Evolutionary conservation across 768 basidiomycete genomes (phyloP), one percentile per base, ranked within the genome.

Genomic region (Polyporus arcularius): DNA sequence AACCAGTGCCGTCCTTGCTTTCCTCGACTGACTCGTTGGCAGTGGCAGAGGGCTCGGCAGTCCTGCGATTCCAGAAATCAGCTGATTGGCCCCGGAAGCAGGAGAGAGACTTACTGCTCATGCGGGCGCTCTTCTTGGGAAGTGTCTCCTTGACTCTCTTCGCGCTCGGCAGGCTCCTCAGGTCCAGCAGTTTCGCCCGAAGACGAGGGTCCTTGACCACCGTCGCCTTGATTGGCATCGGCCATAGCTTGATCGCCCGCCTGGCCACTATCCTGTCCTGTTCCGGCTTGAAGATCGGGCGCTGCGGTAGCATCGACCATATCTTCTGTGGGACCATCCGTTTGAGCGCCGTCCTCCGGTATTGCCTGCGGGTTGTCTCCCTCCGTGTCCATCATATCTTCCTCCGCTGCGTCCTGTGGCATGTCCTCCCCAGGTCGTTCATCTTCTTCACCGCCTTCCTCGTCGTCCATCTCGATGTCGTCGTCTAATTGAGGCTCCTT

Each of bases 241-340:
- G 55, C 56, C 42, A 60, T 47, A 3, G 62, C 64, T 30, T 60
- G 58, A n/a, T 56, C 63, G 2, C 53, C 52, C 1, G 57, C 32
- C 8, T 59, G 51, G 9, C 57, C 63, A 40, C 64, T 53, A 39
- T 62, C 68, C 8, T 58, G 46, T 31, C 69, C 72, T 18, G 70
- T 65, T 10, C 74, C 74, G 14, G 65, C 53, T 16, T 72, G 70
- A 10, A 80, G 66, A 55, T 81, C 80, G 11, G 80, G 76, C 41
- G 75, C 76, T 28, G 71, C 58, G 12, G 72, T 71, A 15, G 66
- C 58, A 15, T 70, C 66, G 8, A 68, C 72, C 15, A 75, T 80
- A 48, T 80, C 78, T 30, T 80, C 82, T 31, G 73, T 65, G 26
- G 75, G 71, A 32, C 81, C 66, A 63, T 85, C 82, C 11, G 81